These are phyloP conservation scores for Dichotomocladium elegans DNA, from an alignment of 371 early-diverging fungal species.

Conservation along the genomic window DNA sequence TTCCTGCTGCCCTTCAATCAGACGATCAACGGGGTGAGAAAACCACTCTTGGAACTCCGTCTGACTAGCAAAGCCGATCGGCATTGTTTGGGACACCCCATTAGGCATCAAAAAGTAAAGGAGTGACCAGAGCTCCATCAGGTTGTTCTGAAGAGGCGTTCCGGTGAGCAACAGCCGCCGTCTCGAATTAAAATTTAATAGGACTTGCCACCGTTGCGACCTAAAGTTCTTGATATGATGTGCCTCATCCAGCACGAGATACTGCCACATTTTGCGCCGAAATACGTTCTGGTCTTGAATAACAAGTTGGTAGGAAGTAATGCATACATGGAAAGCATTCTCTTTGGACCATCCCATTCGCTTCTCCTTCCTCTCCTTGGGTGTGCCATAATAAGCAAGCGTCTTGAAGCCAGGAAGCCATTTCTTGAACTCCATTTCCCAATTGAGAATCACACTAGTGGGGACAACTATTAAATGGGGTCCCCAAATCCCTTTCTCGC, in stretches of 20 bases:
- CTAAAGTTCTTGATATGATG: slow-evolving; percentile 96
- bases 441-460: slow-evolving; percentile 89
- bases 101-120: slow-evolving; percentile 92
- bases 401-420: slow-evolving; percentile 90
- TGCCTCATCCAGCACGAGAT: slow-evolving; percentile 92
- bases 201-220: slow-evolving; percentile 90
- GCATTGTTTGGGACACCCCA: slow-evolving; percentile 56
- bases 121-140: slow-evolving; percentile 93
- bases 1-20: slow-evolving; percentile 63
- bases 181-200: slow-evolving; percentile 78
- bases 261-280: slow-evolving; percentile 80
- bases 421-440: slow-evolving; percentile 92
- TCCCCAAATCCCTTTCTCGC: slow-evolving; percentile 72
- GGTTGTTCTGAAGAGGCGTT: slow-evolving; percentile 94
- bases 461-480: slow-evolving; percentile 92
- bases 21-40: slow-evolving; percentile 75
- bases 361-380: slow-evolving; percentile 74
- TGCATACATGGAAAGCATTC: slow-evolving; percentile 83
- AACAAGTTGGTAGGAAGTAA: slow-evolving; percentile 85
- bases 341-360: slow-evolving; percentile 79
- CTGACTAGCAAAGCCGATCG: slow-evolving; percentile 76
- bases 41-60: slow-evolving; percentile 91
- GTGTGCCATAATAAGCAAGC: slow-evolving; percentile 78
- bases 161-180: slow-evolving; percentile 88
- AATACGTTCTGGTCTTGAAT: slow-evolving; percentile 77